These are phyloP conservation scores for Linderina pennispora DNA, from an alignment of 192 early-diverging fungal genomes.

Conservation along the genomic window DNA sequence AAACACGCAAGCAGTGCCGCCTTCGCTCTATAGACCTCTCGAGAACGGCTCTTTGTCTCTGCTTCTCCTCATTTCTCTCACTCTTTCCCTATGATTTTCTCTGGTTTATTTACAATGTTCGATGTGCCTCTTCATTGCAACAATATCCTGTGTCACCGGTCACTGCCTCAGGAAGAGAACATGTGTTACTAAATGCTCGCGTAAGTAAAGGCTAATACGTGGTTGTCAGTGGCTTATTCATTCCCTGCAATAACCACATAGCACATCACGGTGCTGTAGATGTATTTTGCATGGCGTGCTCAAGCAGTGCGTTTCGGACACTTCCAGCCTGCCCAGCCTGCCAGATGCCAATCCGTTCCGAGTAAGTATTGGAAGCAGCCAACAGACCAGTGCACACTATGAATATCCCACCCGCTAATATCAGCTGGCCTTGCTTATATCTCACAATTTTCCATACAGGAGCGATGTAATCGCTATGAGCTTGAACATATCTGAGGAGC, in stretches of 20 bases:
- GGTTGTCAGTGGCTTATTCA: neutral
- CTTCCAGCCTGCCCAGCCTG: slow-evolving; percentile 60
- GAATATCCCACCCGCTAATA: no score
- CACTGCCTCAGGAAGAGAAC: slow-evolving; percentile 35
- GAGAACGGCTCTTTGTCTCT: no score
- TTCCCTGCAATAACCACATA: neutral
- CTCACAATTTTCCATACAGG: no score
- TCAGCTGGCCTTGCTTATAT: no score
- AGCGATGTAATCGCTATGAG: slow-evolving; percentile 51
- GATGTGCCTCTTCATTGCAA: slow-evolving; percentile 40
- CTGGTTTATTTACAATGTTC: slow-evolving; percentile 5
- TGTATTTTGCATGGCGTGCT: slow-evolving; percentile 61
- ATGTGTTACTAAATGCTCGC: slow-evolving; percentile 62
- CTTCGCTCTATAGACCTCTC: no score
- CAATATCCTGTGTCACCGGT: slow-evolving; percentile 33
- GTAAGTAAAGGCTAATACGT: slow-evolving; percentile 29
- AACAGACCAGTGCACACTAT: no score
- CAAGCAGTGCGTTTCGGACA: slow-evolving; percentile 44
- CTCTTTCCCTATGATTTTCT: neutral
- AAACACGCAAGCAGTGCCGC: no score
- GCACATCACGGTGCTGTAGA: slow-evolving; percentile 26
- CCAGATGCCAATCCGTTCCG: slow-evolving; percentile 44
- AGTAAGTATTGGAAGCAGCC: no score
- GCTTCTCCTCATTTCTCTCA: no score
- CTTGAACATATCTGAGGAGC: slow-evolving; percentile 56